phyloP scores from a whole-genome alignment of 2,329 filamentous ascomycete species.

The Saccharata proteae region DNA sequence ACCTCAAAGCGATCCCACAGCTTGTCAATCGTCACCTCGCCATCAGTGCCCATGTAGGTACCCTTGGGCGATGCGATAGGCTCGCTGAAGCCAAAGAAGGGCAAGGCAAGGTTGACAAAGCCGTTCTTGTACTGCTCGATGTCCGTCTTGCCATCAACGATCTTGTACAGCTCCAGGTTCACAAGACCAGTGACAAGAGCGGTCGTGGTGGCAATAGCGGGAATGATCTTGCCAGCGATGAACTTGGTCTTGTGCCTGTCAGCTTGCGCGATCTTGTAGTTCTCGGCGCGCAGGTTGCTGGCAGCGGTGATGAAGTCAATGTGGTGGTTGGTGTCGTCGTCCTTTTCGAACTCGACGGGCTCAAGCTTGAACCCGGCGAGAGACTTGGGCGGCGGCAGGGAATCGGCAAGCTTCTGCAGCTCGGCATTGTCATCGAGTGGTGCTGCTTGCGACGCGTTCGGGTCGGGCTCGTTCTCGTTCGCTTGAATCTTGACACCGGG shows the following conservation, averaged over 20 bases:
- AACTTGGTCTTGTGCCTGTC: conserved; percentile 99
- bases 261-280: conserved; percentile 90
- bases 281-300: conserved; percentile 90
- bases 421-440: conserved; percentile 62
- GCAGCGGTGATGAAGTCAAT: conserved; percentile 98
- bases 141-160: conserved; percentile 90
- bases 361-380: conserved; percentile 80
- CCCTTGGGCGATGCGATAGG: conserved; percentile 91
- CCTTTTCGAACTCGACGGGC: conserved; percentile 96
- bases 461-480: conserved; percentile 88
- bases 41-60: conserved; percentile 67
- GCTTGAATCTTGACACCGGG: conserved; percentile 93
- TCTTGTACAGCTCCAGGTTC: conserved; percentile 87
- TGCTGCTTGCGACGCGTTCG: conserved; percentile 52
- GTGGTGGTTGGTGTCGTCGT: conserved; percentile 94
- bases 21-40: conserved; percentile 77
- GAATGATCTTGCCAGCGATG: conserved; percentile 98
- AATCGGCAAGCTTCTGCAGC: conserved; percentile 56
- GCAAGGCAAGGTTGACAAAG: conserved; percentile 89
- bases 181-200: conserved; percentile 91
- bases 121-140: conserved; percentile 99
- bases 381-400: conserved; percentile 65
- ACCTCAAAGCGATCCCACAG: conserved; percentile 97
- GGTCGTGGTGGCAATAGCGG: conserved; percentile 94
- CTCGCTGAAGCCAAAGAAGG: conserved; percentile 97